A percentile compares a stretch with the other conserved stretches of the same genome.
phyloP scores from a whole-genome alignment of 2,329 filamentous ascomycete genomes.

The Boeremia exigua region DNA sequence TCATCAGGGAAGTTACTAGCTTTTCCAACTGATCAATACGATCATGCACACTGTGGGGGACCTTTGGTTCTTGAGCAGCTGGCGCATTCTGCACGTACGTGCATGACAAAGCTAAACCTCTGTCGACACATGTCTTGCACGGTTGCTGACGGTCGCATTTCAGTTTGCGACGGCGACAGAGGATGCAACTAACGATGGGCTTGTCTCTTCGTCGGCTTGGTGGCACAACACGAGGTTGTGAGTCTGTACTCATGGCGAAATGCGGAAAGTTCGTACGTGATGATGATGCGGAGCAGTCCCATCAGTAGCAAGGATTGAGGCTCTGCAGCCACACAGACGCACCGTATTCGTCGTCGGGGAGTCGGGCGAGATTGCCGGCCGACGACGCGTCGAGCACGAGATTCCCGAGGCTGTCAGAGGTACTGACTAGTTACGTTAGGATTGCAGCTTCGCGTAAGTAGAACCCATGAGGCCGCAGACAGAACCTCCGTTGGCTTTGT shows the following conservation, averaged over 20 bases:
- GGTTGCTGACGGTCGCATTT: constrained; percentile 48
- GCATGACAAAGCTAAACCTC: constrained; percentile 45
- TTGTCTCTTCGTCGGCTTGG: constrained; percentile 38
- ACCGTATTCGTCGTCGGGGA: not conserved
- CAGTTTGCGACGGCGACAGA: constrained; percentile 29
- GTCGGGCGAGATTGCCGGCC: constrained; percentile 1
- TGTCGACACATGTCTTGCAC: constrained; percentile 45
- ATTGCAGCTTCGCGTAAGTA: too few species aligned
- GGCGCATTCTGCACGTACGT: constrained; percentile 34
- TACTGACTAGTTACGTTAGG: too few species aligned
- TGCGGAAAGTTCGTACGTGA: not conserved
- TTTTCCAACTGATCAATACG: constrained; percentile 47
- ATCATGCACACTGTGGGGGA: constrained; percentile 42
- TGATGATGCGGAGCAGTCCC: too few species aligned
- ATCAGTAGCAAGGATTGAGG: not conserved
- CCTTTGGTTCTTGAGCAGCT: constrained; percentile 29
- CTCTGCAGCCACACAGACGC: not conserved
- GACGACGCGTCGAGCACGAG: not conserved
- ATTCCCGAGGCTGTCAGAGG: not conserved
- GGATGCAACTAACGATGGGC: constrained; percentile 33
- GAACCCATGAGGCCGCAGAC: too few species aligned
- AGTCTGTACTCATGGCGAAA: constrained; percentile 24
- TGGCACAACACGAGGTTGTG: constrained; percentile 28
- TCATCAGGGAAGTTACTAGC: constrained; percentile 45
- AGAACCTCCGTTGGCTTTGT: too few species aligned